phyloP scores from a whole-genome alignment of 768 basidiomycete genomes.

The Cystoderma amianthinum region DNA sequence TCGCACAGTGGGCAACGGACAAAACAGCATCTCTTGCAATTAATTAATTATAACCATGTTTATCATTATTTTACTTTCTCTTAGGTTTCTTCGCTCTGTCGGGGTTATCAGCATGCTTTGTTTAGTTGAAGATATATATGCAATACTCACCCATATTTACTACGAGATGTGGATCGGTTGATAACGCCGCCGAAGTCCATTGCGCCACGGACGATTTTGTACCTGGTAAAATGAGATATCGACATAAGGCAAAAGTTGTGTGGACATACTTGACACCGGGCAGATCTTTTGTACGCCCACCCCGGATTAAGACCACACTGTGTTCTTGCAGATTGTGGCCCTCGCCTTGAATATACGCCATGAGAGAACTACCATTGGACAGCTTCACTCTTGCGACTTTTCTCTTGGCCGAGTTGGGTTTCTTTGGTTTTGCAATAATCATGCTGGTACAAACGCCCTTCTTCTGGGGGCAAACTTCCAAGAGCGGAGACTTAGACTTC shows the following conservation, averaged over 20 bases:
- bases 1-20: neutral
- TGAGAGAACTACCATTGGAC: constrained; percentile 79
- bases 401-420: constrained; percentile 97
- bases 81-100: constrained; percentile 84
- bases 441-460: constrained; percentile 88
- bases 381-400: constrained; percentile 95
- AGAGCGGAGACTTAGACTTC: constrained; percentile 72
- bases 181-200: constrained; percentile 89
- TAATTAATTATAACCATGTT: constrained; percentile 2
- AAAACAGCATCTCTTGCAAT: neutral
- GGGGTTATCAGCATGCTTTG: constrained; percentile 8
- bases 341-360: constrained; percentile 95
- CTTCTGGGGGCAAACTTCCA: constrained; percentile 74
- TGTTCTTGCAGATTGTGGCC: constrained; percentile 99
- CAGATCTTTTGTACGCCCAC: constrained; percentile 94
- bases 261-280: constrained; percentile 86
- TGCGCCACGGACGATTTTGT: constrained; percentile 91
- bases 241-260: neutral
- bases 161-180: constrained; percentile 71
- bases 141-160: constrained; percentile 87
- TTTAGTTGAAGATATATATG: no score
- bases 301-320: constrained; percentile 89
- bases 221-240: no score
- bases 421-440: constrained; percentile 84
- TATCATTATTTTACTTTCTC: constrained; percentile 32